A percentile compares a stretch with the other conserved stretches of the same genome.
Conservation (phyloP, 2,329 filamentous ascomycete species). For the Volutella citrinella region DNA sequence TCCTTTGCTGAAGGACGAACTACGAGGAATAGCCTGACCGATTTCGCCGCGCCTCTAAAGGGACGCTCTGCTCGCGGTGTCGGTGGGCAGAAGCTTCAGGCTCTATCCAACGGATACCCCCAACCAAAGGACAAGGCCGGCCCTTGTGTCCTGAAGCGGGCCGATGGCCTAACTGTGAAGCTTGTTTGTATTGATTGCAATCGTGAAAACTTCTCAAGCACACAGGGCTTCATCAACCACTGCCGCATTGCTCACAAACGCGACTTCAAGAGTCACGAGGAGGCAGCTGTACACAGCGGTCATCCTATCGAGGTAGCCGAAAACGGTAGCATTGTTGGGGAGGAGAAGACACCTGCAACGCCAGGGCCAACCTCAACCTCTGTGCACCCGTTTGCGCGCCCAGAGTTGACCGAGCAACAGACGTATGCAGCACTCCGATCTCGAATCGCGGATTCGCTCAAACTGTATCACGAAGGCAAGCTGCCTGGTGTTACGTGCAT, state of each 20-base stretch:
- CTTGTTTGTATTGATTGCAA: conserved; percentile 87
- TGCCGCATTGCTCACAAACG: conserved; percentile 93
- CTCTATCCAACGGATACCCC: conserved; percentile 68
- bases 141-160: conserved; percentile 80
- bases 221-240: conserved; percentile 99
- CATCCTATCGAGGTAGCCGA: conserved; percentile 63
- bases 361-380: conserved; percentile 13
- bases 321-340: conserved; percentile 14
- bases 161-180: conserved; percentile 83
- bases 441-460: conserved; percentile 53
- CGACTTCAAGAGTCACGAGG: conserved; percentile 94
- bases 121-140: conserved; percentile 77
- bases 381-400: conserved; percentile 34
- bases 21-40: conserved; percentile 68
- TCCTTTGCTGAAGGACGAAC: conserved; percentile 65
- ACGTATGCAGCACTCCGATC: conserved; percentile 48
- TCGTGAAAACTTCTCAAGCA: conserved; percentile 89
- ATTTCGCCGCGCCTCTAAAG: conserved; percentile 42
- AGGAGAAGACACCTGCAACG: conserved; percentile 22
- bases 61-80: conserved; percentile 47
- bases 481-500: conserved; percentile 47
- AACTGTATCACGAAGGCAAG: conserved; percentile 50
- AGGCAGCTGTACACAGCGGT: conserved; percentile 84
- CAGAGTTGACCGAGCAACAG: conserved; percentile 52
- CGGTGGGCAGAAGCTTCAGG: conserved; percentile 62